phyloP scores from a whole-genome alignment of 2,329 filamentous ascomycete genomes.

The Helotiales sp. region DNA sequence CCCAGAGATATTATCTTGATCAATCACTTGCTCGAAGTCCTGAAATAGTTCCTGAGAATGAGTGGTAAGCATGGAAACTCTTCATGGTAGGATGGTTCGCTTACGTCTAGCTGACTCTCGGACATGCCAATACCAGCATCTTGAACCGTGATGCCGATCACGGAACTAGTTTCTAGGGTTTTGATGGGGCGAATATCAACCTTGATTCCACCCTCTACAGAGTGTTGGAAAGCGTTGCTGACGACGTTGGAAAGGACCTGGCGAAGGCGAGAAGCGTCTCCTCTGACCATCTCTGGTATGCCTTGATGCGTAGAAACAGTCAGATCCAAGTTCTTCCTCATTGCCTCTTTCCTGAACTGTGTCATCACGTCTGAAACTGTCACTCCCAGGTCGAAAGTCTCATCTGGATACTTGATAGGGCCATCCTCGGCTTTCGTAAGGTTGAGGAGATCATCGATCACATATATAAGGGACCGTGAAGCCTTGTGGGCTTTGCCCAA shows the following conservation, averaged over 20 bases:
- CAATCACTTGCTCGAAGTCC: conserved; percentile 63
- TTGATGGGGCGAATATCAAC: conserved; percentile 71
- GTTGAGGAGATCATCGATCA: conserved; percentile 90
- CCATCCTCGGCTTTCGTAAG: conserved; percentile 88
- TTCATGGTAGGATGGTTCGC: background rate
- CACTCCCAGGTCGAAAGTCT: conserved; percentile 72
- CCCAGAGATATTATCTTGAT: conserved; percentile 19
- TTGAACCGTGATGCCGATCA: conserved; percentile 74
- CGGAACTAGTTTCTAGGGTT: conserved; percentile 56
- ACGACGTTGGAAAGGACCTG: conserved; percentile 83
- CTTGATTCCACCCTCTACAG: conserved; percentile 67
- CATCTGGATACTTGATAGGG: conserved; percentile 76
- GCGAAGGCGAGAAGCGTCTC: conserved; percentile 77
- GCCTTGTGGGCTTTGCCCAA: conserved; percentile 84
- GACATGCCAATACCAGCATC: conserved; percentile 80
- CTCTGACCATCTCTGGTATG: conserved; percentile 72
- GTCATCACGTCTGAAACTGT: conserved; percentile 78
- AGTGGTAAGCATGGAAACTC: background rate
- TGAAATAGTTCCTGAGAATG: conserved; percentile 53
- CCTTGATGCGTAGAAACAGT: conserved; percentile 69
- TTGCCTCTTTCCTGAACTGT: conserved; percentile 74
- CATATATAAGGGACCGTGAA: conserved; percentile 89
- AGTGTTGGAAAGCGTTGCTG: conserved; percentile 85
- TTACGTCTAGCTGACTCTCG: conserved; percentile 57
- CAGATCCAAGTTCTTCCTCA: conserved; percentile 75